Evolutionary conservation across 768 basidiomycete species (phyloP), one percentile per base, ranked within the genome.

Genomic region (Lentinula lateritia): DNA sequence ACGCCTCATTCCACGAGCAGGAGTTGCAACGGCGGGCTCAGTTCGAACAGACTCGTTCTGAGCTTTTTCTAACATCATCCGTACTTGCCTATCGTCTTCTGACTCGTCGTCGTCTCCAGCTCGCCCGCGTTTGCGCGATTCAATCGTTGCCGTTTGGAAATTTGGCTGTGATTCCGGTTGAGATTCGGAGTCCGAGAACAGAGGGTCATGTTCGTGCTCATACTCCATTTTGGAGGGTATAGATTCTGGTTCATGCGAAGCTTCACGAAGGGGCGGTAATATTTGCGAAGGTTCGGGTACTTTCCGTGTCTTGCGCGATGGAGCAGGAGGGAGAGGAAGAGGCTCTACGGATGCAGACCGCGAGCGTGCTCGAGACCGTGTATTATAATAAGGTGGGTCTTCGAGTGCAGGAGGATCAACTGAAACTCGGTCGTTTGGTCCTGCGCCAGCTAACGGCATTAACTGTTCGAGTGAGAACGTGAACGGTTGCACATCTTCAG

Each of bases 331-430:
- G 38, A 39, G 35, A 2, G 35, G 50, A 41, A 63, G 39, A 39
- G 73, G 73, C 46, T 74, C 72, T 15, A 74, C 68, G 9, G 73
- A 72, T 23, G 68, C 71, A 32, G 75, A 74, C 16, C 72, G 62
- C 0, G 74, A 71, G 20, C 77, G 69, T 2, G 75, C 75, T 62
- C 74, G 74, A 41, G 67, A 66, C 63, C 70, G 74, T 9, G 75
- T 73, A 46, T 72, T 66, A 52, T 66, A 65, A 15, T 18, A 12
- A 8, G 59, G 8, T 9, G 50, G n/a, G 6, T 50, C 56, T 34
- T 57, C 50, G 7, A 23, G 16, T n/a, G 13, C 20, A 6, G 58
- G 23, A 23, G 46, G 46, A 0, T 48, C 46, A 23, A n/a, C 46
- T 48, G 46, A 43, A 43, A n/a, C n/a, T 43, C 5, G 42, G 2